Evolutionary conservation across 164 flowering plant genomes (phyloP), one percentile per base, ranked within the genome.

Genomic region (Macadamia integrifolia): DNA sequence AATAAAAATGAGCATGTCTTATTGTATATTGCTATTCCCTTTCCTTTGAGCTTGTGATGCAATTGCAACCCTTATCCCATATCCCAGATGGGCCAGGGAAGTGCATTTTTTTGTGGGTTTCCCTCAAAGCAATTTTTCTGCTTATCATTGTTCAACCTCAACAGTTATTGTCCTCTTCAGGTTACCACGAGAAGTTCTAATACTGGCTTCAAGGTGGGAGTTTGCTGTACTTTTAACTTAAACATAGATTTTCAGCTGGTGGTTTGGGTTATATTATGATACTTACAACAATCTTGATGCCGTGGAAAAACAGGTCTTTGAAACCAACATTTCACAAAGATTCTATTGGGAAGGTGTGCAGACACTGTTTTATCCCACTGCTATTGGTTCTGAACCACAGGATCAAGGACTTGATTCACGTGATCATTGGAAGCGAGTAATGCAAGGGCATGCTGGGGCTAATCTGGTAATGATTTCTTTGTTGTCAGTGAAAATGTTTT

Each of bases 381-480:
- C 99, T 50, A 92, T 95, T 78, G 97, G 99, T 71, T 85, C 97
- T 73, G 98, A 95, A 78, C 97, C 99, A 66, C 98, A 95, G 79
- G 99, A 95, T 77, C 78, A 71, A 1, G 92, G 91, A 64, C 89
- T 92, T 71, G 99, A 92, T 86, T 95, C 98, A 40, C 73, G 90
- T 73, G 97, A 92, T 60, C 99, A 95, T 69, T 95, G 99, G 98
- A 92, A 78, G 75, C 79, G 98, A 69, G 99, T 95, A 63, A 92
- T 92, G 98, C 98, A 92, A 75, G 99, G 99, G 62, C 98, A 95
- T 81, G 97, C 99, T 72, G 99, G 98, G 55, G 97, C 98, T 43
- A 95, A 92, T 83, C 10, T 95, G 85, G 99, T 89, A 81, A 76
- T 81, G 66, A 69, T 9, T 48, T 57, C 1, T 35, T 56, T 18